Percentiles rank a stretch among this genome's conserved stretches.
phyloP scores from a whole-genome alignment of 208 protist genomes.

The Crithidia fasciculata region DNA sequence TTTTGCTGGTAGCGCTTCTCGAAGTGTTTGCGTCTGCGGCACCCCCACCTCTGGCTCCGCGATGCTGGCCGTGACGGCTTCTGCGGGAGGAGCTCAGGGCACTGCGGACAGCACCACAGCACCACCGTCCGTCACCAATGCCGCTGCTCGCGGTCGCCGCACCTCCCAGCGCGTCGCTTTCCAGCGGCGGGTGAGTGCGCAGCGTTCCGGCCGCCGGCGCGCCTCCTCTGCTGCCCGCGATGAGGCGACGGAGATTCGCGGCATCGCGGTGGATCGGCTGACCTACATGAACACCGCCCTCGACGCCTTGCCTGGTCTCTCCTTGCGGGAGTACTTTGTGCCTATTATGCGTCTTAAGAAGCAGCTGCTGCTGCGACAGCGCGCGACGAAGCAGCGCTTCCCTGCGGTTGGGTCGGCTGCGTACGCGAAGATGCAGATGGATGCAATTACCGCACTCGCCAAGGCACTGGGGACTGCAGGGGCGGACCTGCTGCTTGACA shows the following conservation, averaged over 20 bases:
- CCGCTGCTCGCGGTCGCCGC: constrained; percentile 17
- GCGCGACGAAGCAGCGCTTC: constrained; percentile 40
- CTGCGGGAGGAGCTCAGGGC: background rate
- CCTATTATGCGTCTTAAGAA: constrained; percentile 72
- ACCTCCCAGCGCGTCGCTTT: constrained; percentile 10
- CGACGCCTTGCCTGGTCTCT: constrained; percentile 60
- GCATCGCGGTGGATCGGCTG: constrained; percentile 67
- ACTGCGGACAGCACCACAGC: constrained; percentile 7
- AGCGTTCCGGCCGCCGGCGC: background rate
- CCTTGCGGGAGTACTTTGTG: constrained; percentile 72
- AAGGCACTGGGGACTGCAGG: constrained; percentile 55
- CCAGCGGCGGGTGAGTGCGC: constrained; percentile 16
- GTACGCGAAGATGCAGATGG: constrained; percentile 41
- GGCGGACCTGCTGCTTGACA: constrained; percentile 48
- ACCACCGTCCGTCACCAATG: background rate
- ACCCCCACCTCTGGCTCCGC: too few species aligned
- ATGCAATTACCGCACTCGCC: constrained; percentile 51
- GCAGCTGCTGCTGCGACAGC: constrained; percentile 44
- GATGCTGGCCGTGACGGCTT: constrained; percentile 6
- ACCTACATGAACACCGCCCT: constrained; percentile 88
- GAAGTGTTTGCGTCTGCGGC: background rate
- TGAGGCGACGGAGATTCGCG: constrained; percentile 17
- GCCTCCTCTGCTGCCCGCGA: background rate
- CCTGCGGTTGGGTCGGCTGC: constrained; percentile 18
- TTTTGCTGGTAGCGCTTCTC: background rate